A percentile compares a stretch with the other conserved stretches of the same genome.
phyloP scores from a whole-genome alignment of 2,329 filamentous ascomycete genomes.

The Penicillium sp. region DNA sequence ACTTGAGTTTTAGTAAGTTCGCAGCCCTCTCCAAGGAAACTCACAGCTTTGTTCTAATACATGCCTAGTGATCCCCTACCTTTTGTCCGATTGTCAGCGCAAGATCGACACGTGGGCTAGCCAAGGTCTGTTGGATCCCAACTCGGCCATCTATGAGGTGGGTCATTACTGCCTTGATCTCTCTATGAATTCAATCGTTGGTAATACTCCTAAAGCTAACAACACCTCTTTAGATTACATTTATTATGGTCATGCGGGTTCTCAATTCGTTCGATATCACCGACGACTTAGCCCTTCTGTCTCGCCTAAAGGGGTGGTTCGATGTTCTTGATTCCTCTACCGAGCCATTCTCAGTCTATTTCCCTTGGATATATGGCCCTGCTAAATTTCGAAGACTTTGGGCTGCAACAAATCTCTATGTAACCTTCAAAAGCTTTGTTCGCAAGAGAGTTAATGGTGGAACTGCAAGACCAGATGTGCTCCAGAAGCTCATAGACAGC shows the following conservation, averaged over 20 bases:
- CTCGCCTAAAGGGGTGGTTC: slow-evolving; percentile 5
- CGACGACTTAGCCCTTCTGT: background rate
- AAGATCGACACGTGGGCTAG: slow-evolving; percentile 2
- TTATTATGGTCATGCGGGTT: slow-evolving; percentile 6
- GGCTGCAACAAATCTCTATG: background rate
- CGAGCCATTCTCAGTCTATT: background rate
- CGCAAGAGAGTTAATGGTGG: background rate
- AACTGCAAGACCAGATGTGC: background rate
- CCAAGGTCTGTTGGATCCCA: slow-evolving; percentile 2
- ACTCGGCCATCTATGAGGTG: slow-evolving; percentile 9
- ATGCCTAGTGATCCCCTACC: slow-evolving; percentile 5
- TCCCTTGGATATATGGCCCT: background rate
- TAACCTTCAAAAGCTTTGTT: background rate
- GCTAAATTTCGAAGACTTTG: background rate
- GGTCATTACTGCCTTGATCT: background rate
- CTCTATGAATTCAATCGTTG: background rate
- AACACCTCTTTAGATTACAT: background rate
- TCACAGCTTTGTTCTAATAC: background rate
- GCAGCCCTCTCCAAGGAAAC: background rate
- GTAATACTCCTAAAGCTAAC: background rate
- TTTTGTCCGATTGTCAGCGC: slow-evolving; percentile 4
- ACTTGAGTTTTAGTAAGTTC: background rate
- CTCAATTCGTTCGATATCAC: slow-evolving; percentile 7
- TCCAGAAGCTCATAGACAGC: slow-evolving; percentile 10
- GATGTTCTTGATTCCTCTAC: slow-evolving; percentile 4